Conservation (phyloP, 192 early-diverging fungal species). For the Gigaspora rosea region DNA sequence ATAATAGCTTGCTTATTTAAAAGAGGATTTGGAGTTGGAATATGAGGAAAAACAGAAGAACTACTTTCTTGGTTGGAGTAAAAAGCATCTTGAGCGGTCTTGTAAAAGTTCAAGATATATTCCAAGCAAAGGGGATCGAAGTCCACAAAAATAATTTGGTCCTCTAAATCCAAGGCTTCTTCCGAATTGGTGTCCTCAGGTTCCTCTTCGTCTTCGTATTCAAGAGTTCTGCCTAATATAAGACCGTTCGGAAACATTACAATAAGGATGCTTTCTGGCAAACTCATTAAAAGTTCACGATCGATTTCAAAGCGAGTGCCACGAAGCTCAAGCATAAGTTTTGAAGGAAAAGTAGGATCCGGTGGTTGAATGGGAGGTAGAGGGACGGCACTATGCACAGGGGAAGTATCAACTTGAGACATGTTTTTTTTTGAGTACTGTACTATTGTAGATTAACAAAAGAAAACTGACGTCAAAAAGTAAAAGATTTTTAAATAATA, state of each 20-base stretch:
- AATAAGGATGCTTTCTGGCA: constrained; percentile 63
- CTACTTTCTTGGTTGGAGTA: constrained; percentile 37
- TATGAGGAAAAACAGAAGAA: constrained; percentile 22
- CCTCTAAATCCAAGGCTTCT: constrained; percentile 44
- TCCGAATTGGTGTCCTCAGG: constrained; percentile 42
- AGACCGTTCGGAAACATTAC: constrained; percentile 67
- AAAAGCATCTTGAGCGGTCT: constrained; percentile 45
- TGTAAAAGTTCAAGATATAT: constrained; percentile 54
- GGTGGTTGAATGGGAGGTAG: constrained; percentile 16
- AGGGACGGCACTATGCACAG: constrained; percentile 8
- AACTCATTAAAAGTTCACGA: constrained; percentile 54
- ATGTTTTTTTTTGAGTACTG: constrained; percentile 2
- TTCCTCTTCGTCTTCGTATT: constrained; percentile 41
- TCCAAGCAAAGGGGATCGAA: constrained; percentile 57
- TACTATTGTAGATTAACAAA: no score
- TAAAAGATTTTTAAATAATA: no score
- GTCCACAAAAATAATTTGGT: constrained; percentile 56
- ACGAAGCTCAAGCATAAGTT: constrained; percentile 59
- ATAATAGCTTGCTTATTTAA: constrained; percentile 67
- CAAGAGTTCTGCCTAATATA: constrained; percentile 40
- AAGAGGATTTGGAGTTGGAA: constrained; percentile 48
- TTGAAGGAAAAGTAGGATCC: constrained; percentile 45
- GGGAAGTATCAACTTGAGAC: constrained; percentile 27
- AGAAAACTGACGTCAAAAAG: no score
- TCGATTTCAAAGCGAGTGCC: constrained; percentile 58